phyloP scores from a whole-genome alignment of 2,329 filamentous ascomycete genomes.

The Phyllosticta capitalensis region DNA sequence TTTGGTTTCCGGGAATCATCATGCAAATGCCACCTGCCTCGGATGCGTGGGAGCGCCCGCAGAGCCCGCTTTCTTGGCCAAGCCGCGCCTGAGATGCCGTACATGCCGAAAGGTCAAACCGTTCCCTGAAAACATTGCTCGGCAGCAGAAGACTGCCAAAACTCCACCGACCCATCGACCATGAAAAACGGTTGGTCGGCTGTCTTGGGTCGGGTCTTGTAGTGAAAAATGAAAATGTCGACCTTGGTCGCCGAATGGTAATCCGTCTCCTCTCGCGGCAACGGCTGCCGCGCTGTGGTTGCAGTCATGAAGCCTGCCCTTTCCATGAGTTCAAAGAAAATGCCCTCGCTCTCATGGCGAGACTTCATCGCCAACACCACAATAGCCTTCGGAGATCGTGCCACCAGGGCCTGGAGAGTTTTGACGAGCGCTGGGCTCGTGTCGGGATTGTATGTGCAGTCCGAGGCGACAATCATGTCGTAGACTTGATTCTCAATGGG shows the following conservation, averaged over 20 bases:
- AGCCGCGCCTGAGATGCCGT: no score
- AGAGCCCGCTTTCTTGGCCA: no score
- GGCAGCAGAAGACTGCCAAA: background rate
- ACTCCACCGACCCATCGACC: background rate
- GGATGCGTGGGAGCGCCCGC: no score
- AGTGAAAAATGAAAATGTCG: conserved; percentile 9
- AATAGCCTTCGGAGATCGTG: conserved; percentile 39
- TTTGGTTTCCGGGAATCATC: background rate
- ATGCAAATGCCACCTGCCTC: background rate
- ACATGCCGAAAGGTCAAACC: no score
- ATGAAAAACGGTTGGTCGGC: background rate
- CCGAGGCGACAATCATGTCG: conserved; percentile 56
- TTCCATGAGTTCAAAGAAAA: conserved; percentile 52
- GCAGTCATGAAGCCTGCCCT: conserved; percentile 18
- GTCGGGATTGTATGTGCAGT: conserved; percentile 66
- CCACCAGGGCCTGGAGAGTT: conserved; percentile 43
- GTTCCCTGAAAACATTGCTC: no score
- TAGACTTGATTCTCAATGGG: conserved; percentile 31
- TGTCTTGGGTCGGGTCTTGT: background rate
- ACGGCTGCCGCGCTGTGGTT: background rate
- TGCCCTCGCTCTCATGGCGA: conserved; percentile 54
- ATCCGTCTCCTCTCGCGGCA: background rate
- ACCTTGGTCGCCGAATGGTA: conserved; percentile 3
- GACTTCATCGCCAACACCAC: conserved; percentile 57
- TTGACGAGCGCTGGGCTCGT: conserved; percentile 54